Conservation (phyloP, 2,329 filamentous ascomycete species). For the Bipolaris victoriae region DNA sequence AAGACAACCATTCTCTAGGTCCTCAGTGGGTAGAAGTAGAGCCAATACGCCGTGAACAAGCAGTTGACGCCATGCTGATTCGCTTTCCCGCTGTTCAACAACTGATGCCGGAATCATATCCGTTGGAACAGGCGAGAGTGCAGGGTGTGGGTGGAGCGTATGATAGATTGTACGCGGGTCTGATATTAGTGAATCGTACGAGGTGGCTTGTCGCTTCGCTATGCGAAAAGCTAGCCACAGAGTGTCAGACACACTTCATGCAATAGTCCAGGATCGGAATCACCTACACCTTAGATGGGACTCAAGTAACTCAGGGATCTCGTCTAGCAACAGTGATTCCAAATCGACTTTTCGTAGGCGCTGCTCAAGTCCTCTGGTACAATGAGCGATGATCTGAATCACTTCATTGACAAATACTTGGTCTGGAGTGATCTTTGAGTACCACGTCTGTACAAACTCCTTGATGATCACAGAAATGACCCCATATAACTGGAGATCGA, state of each 20-base stretch:
- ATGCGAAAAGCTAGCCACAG: slow-evolving; percentile 70
- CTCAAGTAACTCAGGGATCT: slow-evolving; percentile 81
- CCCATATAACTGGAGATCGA: slow-evolving; percentile 92
- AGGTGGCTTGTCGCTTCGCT: slow-evolving; percentile 63
- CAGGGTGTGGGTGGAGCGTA: slow-evolving; percentile 78
- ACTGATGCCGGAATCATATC: slow-evolving; percentile 58
- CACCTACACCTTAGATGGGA: slow-evolving; percentile 76
- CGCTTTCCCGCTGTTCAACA: slow-evolving; percentile 73
- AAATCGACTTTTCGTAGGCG: slow-evolving; percentile 81
- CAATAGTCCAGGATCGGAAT: slow-evolving; percentile 31
- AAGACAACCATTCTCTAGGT: slow-evolving; percentile 85
- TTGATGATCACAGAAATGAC: slow-evolving; percentile 87
- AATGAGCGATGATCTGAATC: slow-evolving; percentile 89
- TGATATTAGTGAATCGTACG: slow-evolving; percentile 64
- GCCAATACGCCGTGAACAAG: slow-evolving; percentile 83
- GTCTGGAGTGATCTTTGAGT: slow-evolving; percentile 88
- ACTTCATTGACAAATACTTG: slow-evolving; percentile 86
- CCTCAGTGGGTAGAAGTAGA: slow-evolving; percentile 87
- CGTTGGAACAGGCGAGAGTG: slow-evolving; percentile 76
- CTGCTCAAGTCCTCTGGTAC: slow-evolving; percentile 85
- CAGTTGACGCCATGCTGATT: slow-evolving; percentile 83
- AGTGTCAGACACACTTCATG: slow-evolving; percentile 34
- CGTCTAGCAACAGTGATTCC: slow-evolving; percentile 82
- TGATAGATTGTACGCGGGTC: slow-evolving; percentile 78
- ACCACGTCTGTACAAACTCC: slow-evolving; percentile 93